Base-by-base conservation (phyloP, 768 basidiomycete species). In the Leccinum uliginosum region DNA sequence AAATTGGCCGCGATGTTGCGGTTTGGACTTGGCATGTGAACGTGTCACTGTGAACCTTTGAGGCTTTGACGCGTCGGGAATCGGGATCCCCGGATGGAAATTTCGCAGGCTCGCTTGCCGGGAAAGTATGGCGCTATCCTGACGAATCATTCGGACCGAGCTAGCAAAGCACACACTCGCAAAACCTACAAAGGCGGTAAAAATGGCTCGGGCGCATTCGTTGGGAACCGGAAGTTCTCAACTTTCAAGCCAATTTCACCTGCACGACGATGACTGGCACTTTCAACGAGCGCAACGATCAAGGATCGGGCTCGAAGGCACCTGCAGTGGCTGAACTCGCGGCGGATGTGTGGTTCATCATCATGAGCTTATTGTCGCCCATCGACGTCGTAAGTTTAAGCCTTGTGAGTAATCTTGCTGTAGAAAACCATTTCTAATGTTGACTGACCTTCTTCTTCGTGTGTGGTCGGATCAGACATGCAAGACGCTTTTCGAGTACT, bases 331-430 rank as follows among this genome's bases (percentile, higher is more conserved):
- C 29, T 3, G 46, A 57, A 21, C 68, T 71, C 46, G 59, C 59
- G 27, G 66, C 64, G 14, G 69, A 70, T 27, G 29, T 70, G 45
- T 70, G 69, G 69, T 58, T 70, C 35, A 58, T 68, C 38, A 62
- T 70, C 48, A 72, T 71, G 69, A 24, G 58, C 49, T 54, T 68
- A 10, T 44, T 71, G 27, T 64, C 70, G 21, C 62, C 70, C 0
- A 50, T 60, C 4, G 70, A 70, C 29, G 30, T 70, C 40, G 53
- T 66, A 23, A 59, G 50, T 24, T 53, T 72, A 54, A 61, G 68
- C 47, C 64, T 54, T 19, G 68, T 72, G 44, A 72, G 70, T 65
- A 4, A 8, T 1, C 3, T 6, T 5, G 10, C 6, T 19, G 10
- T n/a, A 11, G 34, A 11, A 6, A 5, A 14, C 26, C 46, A 21